Base-by-base conservation (phyloP, 768 basidiomycete species). In the Stropharia rugosoannulata region DNA sequence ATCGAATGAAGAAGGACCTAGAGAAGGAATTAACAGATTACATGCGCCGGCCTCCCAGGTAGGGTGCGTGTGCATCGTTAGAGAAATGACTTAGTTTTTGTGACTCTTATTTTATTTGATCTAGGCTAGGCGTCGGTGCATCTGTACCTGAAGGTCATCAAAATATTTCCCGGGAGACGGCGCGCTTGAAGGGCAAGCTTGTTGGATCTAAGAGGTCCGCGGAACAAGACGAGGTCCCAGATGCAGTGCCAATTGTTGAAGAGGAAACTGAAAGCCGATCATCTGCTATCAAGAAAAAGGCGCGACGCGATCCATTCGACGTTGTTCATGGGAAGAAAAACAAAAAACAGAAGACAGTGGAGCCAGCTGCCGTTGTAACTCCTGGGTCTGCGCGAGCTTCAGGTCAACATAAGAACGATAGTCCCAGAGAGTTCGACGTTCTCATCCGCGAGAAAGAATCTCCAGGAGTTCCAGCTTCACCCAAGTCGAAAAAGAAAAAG, bases 91-190 rank as follows among this genome's bases (percentile, higher is more conserved):
- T 22, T 43, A 25, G 41, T 54, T 60, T n/a, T 25, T 49, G 56
- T 63, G 46, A 59, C 51, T 41, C 41, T 29, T 15, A 41, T 48
- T 39, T 41, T 12, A 7, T 10, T 47, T 36, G 9, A 16, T 52
- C 29, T 56, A 93, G 90, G 62, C 73, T 93, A 54, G 90, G 90
- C 52, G 88, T 93, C 7, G 90, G 90, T 19, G 87, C 88, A 35
- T 65, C 80, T 27, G 71, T 84, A 19, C 81, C 87, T 10, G 63
- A 64, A 27, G 81, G 80, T 49, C 67, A 71, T 0, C 70, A 77
- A 27, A 70, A 61, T 48, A 60, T 75, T 36, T 73, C 76, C 38
- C 77, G 81, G 38, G 89, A 89, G 53, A 73, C 77, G n/a, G 80
- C 80, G 15, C 81, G 81, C 59, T 75, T 93, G 16, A 86, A 83